Base-by-base conservation (phyloP, 2,329 filamentous ascomycete species). In the Grosmannia huntii region DNA sequence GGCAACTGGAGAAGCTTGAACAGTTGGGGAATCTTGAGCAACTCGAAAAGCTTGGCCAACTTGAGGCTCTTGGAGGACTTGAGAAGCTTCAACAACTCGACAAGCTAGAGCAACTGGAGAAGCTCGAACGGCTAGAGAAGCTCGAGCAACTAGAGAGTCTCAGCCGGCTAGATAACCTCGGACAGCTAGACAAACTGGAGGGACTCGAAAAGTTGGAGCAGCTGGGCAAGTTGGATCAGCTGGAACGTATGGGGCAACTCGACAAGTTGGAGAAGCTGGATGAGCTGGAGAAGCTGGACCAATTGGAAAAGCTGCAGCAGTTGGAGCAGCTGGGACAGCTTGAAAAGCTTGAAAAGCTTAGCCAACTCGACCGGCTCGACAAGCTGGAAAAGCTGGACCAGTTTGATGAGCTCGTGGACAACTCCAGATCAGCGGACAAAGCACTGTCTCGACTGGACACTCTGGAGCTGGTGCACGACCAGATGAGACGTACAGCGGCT, bases 381-480 rank as follows among this genome's bases (percentile, higher is more conserved):
- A 82, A 84, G 64, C 85, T 84, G 7, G 72, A 72, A 5, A 73
- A 86, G 10, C 80, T 84, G 6, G 79, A 85, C 60, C 82, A 83
- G 63, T 71, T 84, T 21, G 73, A 76, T 58, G 74, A 72, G 62
- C 71, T 87, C 4, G 75, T 90, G 48, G 81, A 80, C 55, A 83
- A 88, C 66, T 59, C 80, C 36, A 77, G 83, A 28, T 78, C 81
- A 23, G 81, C 88, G 0, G 81, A 81, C 56, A 85, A 89, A 66
- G 83, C 87, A 1, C 81, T 89, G 41, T 77, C 80, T 5, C 89
- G 91, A 64, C 80, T 96, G 52, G 86, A 87, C 62, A 88, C 89
- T 27, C 80, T 99, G 5, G 90, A 96, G 64, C 82, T 90, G 69
- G 94, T 97, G 55, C 90, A 96, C 66, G 80, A 87, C 63, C 88